phyloP scores from a whole-genome alignment of 345 rosid genomes.

The Pistacia atlantica region DNA sequence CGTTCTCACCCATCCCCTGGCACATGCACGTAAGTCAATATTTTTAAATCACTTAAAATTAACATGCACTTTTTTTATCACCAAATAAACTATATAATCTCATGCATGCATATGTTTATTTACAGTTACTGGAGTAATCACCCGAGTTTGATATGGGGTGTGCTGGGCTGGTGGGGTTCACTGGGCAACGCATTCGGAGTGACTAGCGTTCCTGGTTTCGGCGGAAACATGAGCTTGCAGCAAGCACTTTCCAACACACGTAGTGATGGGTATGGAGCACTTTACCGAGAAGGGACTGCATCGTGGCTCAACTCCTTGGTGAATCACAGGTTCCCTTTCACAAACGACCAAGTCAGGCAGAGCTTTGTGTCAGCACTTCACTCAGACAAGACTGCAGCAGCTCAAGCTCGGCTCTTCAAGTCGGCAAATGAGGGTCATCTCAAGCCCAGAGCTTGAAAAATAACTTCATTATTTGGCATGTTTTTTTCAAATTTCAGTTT shows the following conservation, averaged over 20 bases:
- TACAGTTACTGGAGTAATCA: constrained; percentile 93
- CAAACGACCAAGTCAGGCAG: constrained; percentile 76
- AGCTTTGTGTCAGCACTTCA: constrained; percentile 56
- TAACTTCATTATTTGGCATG: background rate
- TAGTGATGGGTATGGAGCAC: constrained; percentile 63
- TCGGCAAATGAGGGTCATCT: constrained; percentile 86
- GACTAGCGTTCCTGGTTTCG: constrained; percentile 55
- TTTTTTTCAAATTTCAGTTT: background rate
- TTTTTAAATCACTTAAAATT: background rate
- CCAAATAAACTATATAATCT: background rate
- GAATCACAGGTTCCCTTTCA: constrained; percentile 60
- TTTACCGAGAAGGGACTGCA: constrained; percentile 94
- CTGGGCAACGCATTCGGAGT: constrained; percentile 66
- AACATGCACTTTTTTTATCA: too few species aligned
- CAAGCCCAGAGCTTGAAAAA: constrained; percentile 50
- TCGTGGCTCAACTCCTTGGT: constrained; percentile 89
- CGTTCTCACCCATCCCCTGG: constrained; percentile 70
- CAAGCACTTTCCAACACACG: constrained; percentile 84
- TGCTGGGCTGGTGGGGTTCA: constrained; percentile 92
- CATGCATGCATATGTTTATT: background rate
- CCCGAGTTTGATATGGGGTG: constrained; percentile 73
- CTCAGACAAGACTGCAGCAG: constrained; percentile 72
- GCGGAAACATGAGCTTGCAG: constrained; percentile 63
- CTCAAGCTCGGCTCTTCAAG: constrained; percentile 82
- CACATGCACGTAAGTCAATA: constrained; percentile 79